A percentile compares a stretch with the other conserved stretches of the same genome.
Evolutionary conservation across 306 rosid species (phyloP).

Genomic region (peach (Prunus persica)): DNA sequence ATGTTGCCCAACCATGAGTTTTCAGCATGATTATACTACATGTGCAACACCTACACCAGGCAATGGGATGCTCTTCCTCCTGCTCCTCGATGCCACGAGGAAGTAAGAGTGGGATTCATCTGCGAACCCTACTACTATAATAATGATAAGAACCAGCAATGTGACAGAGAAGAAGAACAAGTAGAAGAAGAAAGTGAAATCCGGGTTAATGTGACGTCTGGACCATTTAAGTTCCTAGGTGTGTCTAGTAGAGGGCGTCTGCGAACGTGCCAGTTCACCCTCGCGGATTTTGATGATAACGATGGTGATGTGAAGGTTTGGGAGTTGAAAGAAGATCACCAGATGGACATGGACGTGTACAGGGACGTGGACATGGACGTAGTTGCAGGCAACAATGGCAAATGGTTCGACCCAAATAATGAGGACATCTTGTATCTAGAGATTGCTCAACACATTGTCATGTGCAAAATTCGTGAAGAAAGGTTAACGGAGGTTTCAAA

Average conservation of each 20-base stretch:
- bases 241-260: background rate
- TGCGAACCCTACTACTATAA: background rate
- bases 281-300: too few species aligned
- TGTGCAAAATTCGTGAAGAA: background rate
- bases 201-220: background rate
- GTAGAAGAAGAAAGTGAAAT: background rate
- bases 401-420: background rate
- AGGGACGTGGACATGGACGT: background rate
- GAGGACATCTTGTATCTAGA: background rate
- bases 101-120: background rate
- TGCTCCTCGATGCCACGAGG: background rate
- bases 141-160: background rate
- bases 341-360: background rate
- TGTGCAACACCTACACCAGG: background rate
- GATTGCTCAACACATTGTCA: background rate
- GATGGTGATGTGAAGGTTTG: background rate
- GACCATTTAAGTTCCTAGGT: background rate
- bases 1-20: background rate
- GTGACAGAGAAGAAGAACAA: background rate
- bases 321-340: background rate
- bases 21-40: background rate
- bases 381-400: background rate
- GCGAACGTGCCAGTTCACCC: background rate
- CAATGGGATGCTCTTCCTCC: background rate
- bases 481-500: background rate